Base-by-base conservation (phyloP, 2,329 filamentous ascomycete genomes). In the Lanzia echinophila region DNA sequence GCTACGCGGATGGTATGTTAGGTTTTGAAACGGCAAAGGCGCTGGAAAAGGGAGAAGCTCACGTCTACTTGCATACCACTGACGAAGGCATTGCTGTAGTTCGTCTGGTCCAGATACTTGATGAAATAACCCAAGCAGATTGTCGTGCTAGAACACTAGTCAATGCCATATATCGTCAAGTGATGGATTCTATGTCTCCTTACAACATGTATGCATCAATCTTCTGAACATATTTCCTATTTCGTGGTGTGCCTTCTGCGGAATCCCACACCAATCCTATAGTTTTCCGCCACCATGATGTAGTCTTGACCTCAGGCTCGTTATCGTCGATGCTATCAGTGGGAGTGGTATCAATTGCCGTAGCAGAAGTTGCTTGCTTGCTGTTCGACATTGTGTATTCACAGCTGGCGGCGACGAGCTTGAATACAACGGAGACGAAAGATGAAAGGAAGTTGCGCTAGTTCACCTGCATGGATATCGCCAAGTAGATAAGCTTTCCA, bases 81-180 rank as follows among this genome's bases (percentile, higher is more conserved):
- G 1, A 66, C 63, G 47, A 63, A 67, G 3, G 59, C 59, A 50
- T 58, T 61, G 22, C 44, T 48, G 33, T 60, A 51, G 41, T 62
- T 62, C 13, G 68, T 62, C 61, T 71, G 69, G 57, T 72, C 69
- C 6, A 72, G 65, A 47, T 67, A 42, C 64, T 78, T 77, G 57
- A 74, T 68, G 56, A 77, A 78, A 54, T 73, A 75, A 11, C 47
- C 53, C 15, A 50, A 46, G 12, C 44, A 46, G 19, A 46, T 33
- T 6, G 31, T 20, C 13, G 44, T 46, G n/a, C 44, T 46, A 1
- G 4, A 34, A 34, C 24, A 33, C 4, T 12, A 36, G 15, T 36
- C 4, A 36, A 13, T 36, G 11, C 11, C 15, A 36, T n/a, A 36
- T n/a, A 3, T 36, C 34, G 11, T 36, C 15, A 36, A 36, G 15